These are phyloP conservation scores for Aspergillus chevalieri DNA, from an alignment of 2,329 filamentous ascomycete genomes.

Conservation along the genomic window DNA sequence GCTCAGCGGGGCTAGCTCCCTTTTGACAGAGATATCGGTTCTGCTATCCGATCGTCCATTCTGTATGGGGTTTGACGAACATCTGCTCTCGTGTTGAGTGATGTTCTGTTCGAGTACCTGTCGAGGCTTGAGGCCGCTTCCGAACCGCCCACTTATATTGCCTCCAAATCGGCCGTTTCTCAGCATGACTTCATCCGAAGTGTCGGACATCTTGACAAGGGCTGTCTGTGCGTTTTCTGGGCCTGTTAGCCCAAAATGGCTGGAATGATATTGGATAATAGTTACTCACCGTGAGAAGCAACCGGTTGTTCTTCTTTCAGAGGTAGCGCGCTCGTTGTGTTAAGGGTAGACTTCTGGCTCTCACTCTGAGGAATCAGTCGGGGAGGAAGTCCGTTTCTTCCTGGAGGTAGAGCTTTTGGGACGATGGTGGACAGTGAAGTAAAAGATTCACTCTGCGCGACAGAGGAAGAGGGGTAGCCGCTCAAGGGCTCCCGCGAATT, in stretches of 20 bases:
- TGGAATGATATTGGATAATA: too few relatives aligned
- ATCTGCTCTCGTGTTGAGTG: not conserved
- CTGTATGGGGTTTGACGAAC: not conserved
- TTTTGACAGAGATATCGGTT: not conserved
- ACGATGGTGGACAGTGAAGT: not conserved
- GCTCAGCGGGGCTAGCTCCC: not conserved
- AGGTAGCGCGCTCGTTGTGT: not conserved
- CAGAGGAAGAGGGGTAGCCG: not conserved
- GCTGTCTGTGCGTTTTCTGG: not conserved
- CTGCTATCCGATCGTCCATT: not conserved
- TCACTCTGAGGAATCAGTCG: not conserved
- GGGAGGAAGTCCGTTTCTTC: not conserved
- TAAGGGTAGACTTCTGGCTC: not conserved
- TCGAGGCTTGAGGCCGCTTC: not conserved
- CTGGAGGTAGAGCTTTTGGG: not conserved
- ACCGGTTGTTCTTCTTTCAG: not conserved
- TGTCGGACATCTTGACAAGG: slow-evolving; percentile 4
- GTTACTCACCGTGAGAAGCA: not conserved
- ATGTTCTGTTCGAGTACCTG: not conserved
- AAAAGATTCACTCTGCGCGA: not conserved
- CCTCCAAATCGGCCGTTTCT: slow-evolving; percentile 2
- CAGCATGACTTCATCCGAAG: slow-evolving; percentile 19
- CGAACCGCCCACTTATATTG: not conserved
- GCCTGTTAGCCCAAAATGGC: not conserved
- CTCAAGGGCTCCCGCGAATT: not conserved